Base-by-base conservation (phyloP, 1,284 basidiomycete genomes). In the Puccinia polysora region DNA sequence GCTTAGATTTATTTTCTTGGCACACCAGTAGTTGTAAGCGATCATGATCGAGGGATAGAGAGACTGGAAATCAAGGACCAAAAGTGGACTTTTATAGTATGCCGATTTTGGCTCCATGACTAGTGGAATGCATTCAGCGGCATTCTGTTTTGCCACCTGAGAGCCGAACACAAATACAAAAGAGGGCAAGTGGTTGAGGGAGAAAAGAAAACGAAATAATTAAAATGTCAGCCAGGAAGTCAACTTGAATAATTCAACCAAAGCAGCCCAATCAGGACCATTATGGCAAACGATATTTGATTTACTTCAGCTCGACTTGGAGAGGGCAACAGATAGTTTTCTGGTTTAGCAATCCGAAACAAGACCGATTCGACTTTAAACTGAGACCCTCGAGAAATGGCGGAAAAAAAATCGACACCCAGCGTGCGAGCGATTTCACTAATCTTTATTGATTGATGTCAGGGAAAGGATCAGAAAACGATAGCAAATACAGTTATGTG, bases 351-450 rank as follows among this genome's bases (percentile, higher is more conserved):
- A 62, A 98, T 92, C 28, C 93, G 87, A 80, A 96, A 92, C 88
- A 98, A 89, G 81, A 98, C 95, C 0, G 92, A 93, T 82, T 98
- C 95, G 23, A 98, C 95, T 81, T 97, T 97, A 84, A 92, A 97
- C 77, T 98, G 95, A 1, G 91, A 95, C 0, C 95, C 95, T 36
- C 96, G 86, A 75, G 87, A 92, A 73, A 97, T 86, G 52, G 97
- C 94, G 0, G 93, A 96, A 78, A 89, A 91, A 79, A 97, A 97
- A 81, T 98, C 95, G 60, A 98, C 88, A 0, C 95, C 95, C 76
- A 97, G 97, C 14, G 97, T 90, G 14, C 95, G 86, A 20, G 95
- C 93, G 77, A 97, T 97, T 80, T 98, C 95, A 4, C 92, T 94
- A 76, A 7, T 55, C 8, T 25, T 34, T 3, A 25, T 59, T 40